Percentiles rank a stretch among this genome's conserved stretches.
Conservation (phyloP, 2,329 filamentous ascomycete genomes). For the Botrytis aclada region DNA sequence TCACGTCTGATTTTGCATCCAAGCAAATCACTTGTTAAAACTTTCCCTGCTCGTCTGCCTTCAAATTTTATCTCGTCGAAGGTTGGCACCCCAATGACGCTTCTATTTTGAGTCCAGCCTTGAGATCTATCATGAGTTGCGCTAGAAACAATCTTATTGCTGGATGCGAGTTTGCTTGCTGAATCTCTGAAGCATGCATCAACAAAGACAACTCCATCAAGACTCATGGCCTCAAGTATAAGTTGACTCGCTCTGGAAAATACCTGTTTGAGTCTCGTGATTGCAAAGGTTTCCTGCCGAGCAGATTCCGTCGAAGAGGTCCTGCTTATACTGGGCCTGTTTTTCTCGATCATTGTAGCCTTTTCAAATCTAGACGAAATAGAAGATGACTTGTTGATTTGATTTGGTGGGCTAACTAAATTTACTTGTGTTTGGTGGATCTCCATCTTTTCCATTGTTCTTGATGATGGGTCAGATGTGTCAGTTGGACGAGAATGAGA, state of each 20-base stretch:
- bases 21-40: slow-evolving; percentile 15
- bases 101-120: neutral
- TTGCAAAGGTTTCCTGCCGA: slow-evolving; percentile 11
- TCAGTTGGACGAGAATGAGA: neutral
- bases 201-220: slow-evolving; percentile 29
- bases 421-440: neutral
- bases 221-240: slow-evolving; percentile 25
- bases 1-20: slow-evolving; percentile 8
- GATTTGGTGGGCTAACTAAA: neutral
- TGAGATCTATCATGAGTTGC: neutral
- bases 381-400: neutral
- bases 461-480: neutral
- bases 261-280: slow-evolving; percentile 16
- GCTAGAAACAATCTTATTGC: neutral
- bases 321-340: slow-evolving; percentile 7
- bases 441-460: neutral
- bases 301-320: slow-evolving; percentile 8
- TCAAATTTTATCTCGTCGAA: neutral
- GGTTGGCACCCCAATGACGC: neutral
- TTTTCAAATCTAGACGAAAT: neutral
- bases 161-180: slow-evolving; percentile 11
- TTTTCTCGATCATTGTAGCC: neutral
- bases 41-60: neutral
- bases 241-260: slow-evolving; percentile 28
- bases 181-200: slow-evolving; percentile 26